These are phyloP conservation scores for Tylopilus subfusipes DNA, from an alignment of 768 basidiomycete genomes.

Conservation along the genomic window DNA sequence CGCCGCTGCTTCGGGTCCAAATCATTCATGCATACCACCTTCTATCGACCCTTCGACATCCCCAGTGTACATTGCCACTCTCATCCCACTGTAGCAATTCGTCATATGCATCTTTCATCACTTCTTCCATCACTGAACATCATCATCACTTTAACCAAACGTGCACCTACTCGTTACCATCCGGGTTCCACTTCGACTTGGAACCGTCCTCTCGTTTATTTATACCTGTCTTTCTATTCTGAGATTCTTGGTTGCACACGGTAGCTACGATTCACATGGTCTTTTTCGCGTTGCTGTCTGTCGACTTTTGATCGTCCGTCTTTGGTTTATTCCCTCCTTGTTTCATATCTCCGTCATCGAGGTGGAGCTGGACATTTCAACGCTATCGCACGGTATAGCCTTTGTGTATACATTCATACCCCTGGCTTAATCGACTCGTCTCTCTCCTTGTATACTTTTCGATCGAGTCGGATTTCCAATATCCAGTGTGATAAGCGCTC, in stretches of 20 bases:
- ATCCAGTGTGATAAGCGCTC: constrained; percentile 12
- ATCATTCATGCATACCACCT: constrained; percentile 22
- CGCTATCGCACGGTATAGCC: constrained; percentile 8
- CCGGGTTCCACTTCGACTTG: constrained; percentile 4
- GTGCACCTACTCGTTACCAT: constrained; percentile 1
- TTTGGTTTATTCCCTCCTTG: constrained; percentile 5
- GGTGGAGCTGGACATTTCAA: constrained; percentile 21
- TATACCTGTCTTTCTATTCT: neutral
- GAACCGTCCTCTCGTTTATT: constrained; percentile 18
- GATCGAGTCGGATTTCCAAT: neutral
- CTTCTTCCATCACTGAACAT: constrained; percentile 1
- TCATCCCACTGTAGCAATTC: constrained; percentile 30
- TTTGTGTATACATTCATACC: constrained; percentile 1
- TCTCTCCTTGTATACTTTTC: too few relatives aligned
- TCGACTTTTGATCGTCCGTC: neutral
- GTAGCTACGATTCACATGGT: too few relatives aligned
- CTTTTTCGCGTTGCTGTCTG: neutral
- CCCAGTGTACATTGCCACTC: constrained; percentile 31
- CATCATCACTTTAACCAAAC: neutral
- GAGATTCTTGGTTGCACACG: constrained; percentile 1
- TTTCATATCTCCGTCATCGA: constrained; percentile 12
- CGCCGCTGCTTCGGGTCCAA: neutral
- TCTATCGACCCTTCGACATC: constrained; percentile 8
- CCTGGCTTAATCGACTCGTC: too few relatives aligned
- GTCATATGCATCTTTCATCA: constrained; percentile 26